These are phyloP conservation scores for Sporothrix brasiliensis DNA, from an alignment of 2,329 filamentous ascomycete species.

Conservation along the genomic window DNA sequence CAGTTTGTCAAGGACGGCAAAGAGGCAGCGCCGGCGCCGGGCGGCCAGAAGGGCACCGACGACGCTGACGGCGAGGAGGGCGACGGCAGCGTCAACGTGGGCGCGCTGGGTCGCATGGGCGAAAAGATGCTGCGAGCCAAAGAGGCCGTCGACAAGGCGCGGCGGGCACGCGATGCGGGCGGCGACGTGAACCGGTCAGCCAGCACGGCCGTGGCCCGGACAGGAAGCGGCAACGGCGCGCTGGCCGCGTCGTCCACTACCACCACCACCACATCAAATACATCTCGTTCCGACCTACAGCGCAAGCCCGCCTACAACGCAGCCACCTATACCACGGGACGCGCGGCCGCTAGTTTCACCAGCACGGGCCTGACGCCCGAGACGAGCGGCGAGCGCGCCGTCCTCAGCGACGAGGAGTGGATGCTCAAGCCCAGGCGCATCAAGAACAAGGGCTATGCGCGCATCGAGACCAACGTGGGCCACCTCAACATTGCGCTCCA, in stretches of 20 bases:
- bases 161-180: constrained; percentile 70
- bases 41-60: constrained; percentile 68
- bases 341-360: constrained; percentile 90
- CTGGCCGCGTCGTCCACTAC: constrained; percentile 28
- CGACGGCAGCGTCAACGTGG: constrained; percentile 73
- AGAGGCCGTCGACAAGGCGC: constrained; percentile 88
- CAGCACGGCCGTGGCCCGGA: background rate
- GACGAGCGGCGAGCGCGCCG: constrained; percentile 81
- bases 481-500: constrained; percentile 86
- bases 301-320: constrained; percentile 72
- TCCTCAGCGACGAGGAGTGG: constrained; percentile 92
- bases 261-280: constrained; percentile 42
- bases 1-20: constrained; percentile 82
- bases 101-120: constrained; percentile 74
- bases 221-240: constrained; percentile 52
- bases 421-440: constrained; percentile 90
- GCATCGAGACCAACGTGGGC: constrained; percentile 83
- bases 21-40: constrained; percentile 62
- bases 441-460: constrained; percentile 86
- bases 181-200: constrained; percentile 59
- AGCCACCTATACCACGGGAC: constrained; percentile 85
- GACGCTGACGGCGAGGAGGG: constrained; percentile 65
- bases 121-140: constrained; percentile 89
- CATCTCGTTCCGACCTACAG: constrained; percentile 39
- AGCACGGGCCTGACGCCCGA: constrained; percentile 91